These are phyloP conservation scores for Pichia sp. DNA, from an alignment of 1,139 yeast genomes.

Conservation along the genomic window DNA sequence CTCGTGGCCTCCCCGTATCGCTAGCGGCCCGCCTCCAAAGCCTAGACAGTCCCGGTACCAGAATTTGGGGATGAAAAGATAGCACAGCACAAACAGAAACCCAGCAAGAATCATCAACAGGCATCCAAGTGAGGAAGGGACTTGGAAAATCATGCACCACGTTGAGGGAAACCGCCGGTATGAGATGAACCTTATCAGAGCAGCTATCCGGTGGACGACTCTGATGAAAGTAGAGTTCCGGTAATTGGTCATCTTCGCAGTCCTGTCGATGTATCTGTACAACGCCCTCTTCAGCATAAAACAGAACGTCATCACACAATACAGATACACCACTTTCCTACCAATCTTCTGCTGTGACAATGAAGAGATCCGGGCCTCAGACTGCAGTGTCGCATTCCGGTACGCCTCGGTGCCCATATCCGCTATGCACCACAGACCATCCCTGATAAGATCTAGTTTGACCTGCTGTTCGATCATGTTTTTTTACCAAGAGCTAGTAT, in stretches of 20 bases:
- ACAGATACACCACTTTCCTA: constrained; percentile 46
- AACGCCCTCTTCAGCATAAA: background rate
- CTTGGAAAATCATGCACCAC: background rate
- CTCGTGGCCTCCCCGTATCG: constrained; percentile 50
- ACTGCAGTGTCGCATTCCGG: constrained; percentile 28
- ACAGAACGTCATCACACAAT: constrained; percentile 19
- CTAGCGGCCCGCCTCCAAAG: constrained; percentile 59
- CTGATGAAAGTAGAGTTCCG: background rate
- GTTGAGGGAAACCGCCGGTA: background rate
- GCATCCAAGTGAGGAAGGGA: constrained; percentile 39
- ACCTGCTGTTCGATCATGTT: too few relatives aligned
- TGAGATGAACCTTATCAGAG: background rate
- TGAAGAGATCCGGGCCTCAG: constrained; percentile 43
- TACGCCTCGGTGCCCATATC: constrained; percentile 36
- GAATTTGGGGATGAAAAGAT: constrained; percentile 45
- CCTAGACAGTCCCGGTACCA: constrained; percentile 54
- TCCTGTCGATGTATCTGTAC: background rate
- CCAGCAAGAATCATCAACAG: constrained; percentile 38
- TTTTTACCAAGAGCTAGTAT: too few relatives aligned
- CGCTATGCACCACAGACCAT: constrained; percentile 46
- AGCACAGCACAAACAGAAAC: constrained; percentile 42
- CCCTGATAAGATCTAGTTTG: constrained; percentile 9
- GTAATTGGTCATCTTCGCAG: constrained; percentile 17
- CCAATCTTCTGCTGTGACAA: constrained; percentile 40
- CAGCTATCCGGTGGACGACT: background rate